These are phyloP conservation scores for Aureobasidium mangrovei DNA, from an alignment of 2,329 filamentous ascomycete species.

Conservation along the genomic window DNA sequence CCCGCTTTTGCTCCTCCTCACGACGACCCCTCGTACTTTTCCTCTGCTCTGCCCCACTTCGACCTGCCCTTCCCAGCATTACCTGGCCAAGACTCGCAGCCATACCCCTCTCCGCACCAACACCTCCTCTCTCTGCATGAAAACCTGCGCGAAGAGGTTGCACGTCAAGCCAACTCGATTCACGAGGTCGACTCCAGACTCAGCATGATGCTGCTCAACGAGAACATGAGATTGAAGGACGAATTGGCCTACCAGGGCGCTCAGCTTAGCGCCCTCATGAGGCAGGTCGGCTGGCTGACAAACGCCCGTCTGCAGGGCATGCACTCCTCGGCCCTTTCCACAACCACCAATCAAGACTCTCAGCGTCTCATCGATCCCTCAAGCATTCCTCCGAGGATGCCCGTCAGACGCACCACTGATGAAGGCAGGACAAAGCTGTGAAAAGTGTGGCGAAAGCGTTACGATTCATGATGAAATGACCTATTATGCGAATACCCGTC, in stretches of 20 bases:
- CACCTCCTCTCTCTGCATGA: constrained; percentile 55
- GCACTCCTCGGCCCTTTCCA: constrained; percentile 14
- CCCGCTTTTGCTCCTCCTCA: not conserved
- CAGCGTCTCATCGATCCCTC: constrained; percentile 14
- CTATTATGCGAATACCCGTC: not conserved
- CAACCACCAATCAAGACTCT: not conserved
- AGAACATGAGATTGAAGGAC: constrained; percentile 52
- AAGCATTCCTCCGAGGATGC: constrained; percentile 17
- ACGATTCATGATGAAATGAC: constrained; percentile 9
- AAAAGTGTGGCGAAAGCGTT: constrained; percentile 7
- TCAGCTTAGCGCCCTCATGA: constrained; percentile 48
- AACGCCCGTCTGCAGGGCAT: constrained; percentile 45
- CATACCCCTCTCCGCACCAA: constrained; percentile 42
- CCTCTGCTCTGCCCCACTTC: not conserved
- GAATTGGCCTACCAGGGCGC: constrained; percentile 54
- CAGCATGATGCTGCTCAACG: constrained; percentile 55
- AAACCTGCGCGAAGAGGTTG: constrained; percentile 50
- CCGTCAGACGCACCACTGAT: constrained; percentile 24
- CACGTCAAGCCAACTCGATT: constrained; percentile 45
- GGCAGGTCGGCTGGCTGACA: constrained; percentile 56
- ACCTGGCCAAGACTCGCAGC: constrained; percentile 16
- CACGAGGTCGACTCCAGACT: constrained; percentile 52
- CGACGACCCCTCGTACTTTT: not conserved
- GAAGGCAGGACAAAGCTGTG: constrained; percentile 31
- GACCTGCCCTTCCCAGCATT: not conserved